phyloP scores from a whole-genome alignment of 176 grass and related monocot species.

The Lolium rigidum region DNA sequence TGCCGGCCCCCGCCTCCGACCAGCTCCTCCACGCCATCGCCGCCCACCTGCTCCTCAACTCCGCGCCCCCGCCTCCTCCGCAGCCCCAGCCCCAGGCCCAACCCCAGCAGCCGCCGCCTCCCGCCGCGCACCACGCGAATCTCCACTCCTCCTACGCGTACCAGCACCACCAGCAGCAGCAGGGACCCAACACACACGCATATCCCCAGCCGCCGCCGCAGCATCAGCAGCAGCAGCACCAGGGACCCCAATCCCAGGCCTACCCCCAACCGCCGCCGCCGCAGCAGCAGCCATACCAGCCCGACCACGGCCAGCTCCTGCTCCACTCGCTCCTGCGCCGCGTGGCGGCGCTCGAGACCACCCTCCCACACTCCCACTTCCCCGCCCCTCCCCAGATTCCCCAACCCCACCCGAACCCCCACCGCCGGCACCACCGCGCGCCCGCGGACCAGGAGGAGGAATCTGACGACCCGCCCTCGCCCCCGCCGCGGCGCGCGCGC shows the following conservation, averaged over 20 bases:
- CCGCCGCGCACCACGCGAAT: slow-evolving; percentile 40
- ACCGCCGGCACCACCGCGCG: slow-evolving; percentile 31
- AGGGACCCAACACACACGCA: slow-evolving; percentile 29
- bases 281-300: not conserved
- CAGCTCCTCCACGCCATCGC: slow-evolving; percentile 53
- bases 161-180: slow-evolving; percentile 32
- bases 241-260: slow-evolving; percentile 28
- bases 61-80: not conserved
- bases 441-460: slow-evolving; percentile 15
- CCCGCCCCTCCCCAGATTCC: not conserved
- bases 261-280: slow-evolving; percentile 30
- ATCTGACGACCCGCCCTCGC: slow-evolving; percentile 12
- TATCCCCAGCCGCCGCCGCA: slow-evolving; percentile 6
- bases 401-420: not conserved
- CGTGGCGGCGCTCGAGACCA: slow-evolving; percentile 70
- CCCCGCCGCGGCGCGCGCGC: slow-evolving; percentile 14
- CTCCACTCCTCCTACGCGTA: slow-evolving; percentile 12
- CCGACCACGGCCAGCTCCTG: slow-evolving; percentile 51
- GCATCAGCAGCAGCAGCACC: not conserved
- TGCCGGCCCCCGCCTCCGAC: slow-evolving; percentile 45
- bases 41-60: slow-evolving; percentile 36
- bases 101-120: not conserved
- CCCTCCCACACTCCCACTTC: slow-evolving; percentile 36
- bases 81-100: not conserved
- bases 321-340: slow-evolving; percentile 80